Conservation (phyloP, 306 rosid genomes). For the Gleditsia sinensis region DNA sequence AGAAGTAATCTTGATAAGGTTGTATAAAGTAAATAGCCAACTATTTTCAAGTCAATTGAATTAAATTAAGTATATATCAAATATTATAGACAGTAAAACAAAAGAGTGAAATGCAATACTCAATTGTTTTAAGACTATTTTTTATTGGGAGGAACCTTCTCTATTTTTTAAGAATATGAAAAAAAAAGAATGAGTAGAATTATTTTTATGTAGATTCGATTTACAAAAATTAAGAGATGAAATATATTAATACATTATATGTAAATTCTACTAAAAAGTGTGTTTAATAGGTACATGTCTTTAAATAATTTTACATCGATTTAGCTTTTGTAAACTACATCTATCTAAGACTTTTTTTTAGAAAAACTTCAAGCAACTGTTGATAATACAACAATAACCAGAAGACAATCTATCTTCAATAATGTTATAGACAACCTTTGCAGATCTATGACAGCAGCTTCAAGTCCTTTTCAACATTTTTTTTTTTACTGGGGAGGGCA, state of each 20-base stretch:
- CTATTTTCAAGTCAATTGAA: slow-evolving; percentile 11
- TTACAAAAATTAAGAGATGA: no score
- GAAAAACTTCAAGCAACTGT: no score
- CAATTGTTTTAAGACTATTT: slow-evolving; percentile 4
- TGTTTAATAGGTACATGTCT: no score
- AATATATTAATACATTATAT: no score
- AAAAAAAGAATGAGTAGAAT: neutral
- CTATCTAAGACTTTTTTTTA: no score
- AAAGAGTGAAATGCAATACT: slow-evolving; percentile 7
- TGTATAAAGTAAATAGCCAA: neutral
- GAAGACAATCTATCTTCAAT: slow-evolving; percentile 11
- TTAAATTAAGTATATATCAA: slow-evolving; percentile 12
- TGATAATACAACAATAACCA: slow-evolving; percentile 17
- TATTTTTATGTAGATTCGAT: no score
- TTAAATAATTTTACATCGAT: no score
- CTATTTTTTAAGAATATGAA: slow-evolving; percentile 8
- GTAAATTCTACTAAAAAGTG: no score
- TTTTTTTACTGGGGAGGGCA: slow-evolving; percentile 71
- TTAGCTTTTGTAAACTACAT: no score
- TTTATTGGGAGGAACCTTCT: neutral
- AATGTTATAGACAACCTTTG: slow-evolving; percentile 4
- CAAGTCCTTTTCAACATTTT: neutral
- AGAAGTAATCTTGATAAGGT: no score
- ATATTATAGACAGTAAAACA: neutral
- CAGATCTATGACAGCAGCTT: slow-evolving; percentile 28